Base-by-base conservation (phyloP, 176 grass and related monocot species). In the Musa schizocarpa region DNA sequence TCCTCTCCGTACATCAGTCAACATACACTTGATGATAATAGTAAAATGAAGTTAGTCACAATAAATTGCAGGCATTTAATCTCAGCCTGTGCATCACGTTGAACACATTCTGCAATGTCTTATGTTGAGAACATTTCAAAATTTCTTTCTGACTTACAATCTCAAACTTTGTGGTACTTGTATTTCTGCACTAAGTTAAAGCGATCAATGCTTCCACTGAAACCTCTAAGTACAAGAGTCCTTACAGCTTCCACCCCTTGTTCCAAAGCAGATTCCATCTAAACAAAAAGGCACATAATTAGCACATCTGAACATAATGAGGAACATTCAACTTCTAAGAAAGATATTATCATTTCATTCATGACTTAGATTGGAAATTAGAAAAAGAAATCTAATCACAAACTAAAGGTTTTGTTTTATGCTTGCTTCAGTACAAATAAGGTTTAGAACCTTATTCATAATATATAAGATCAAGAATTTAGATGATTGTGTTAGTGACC, bases 171-270 rank as follows among this genome's bases (percentile, higher is more conserved):
- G 84, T 99, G 86, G 77, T 94, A 89, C 88, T 99, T 99, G 95
- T 99, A 99, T 82, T 94, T 94, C 85, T 99, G 91, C 51, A 92
- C 82, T 25, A 99, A 81, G 79, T 99, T 99, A 76, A 99, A 99
- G 79, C 88, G 90, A 69, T 94, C 84, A 49, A 94, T 85, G 81
- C 82, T 90, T 80, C 72, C 78, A 81, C 77, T 94, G 79, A 94
- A 99, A 84, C 91, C 95, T 68, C 82, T 94, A 20, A 94, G 64
- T 73, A 94, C 80, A 71, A 98, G 84, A 74, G 90, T 92, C 77
- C 88, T 91, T 59, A 92, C 88, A 76, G 91, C 95, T 1, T 94
- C 91, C 81, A 89, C 76, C 61, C 95, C 91, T 94, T 99, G 90
- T 67, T 89, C 94, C 82, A 93, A 77, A 75, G 88, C 86, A 79